phyloP scores from a whole-genome alignment of 2,329 filamentous ascomycete species.

The Lecanosticta acicola region DNA sequence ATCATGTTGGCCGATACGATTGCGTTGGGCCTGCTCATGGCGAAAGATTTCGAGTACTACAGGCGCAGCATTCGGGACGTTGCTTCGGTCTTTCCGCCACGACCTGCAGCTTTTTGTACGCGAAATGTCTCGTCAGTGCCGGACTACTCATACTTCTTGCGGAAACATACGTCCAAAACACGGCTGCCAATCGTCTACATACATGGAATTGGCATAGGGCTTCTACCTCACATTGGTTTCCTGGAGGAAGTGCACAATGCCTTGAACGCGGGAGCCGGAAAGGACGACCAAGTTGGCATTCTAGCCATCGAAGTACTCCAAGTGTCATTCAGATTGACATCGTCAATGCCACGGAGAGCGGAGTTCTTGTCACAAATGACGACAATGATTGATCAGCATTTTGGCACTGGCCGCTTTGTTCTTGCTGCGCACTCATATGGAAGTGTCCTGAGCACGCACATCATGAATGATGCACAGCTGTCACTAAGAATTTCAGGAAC shows the following conservation, averaged over 20 bases:
- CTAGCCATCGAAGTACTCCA: constrained; percentile 62
- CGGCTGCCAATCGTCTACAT: constrained; percentile 60
- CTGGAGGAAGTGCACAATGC: constrained; percentile 47
- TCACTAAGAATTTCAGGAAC: constrained; percentile 44
- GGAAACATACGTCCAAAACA: constrained; percentile 55
- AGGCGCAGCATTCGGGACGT: constrained; percentile 29
- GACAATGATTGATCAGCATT: constrained; percentile 54
- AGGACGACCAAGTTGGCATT: constrained; percentile 52
- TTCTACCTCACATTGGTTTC: constrained; percentile 58
- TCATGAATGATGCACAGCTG: constrained; percentile 49
- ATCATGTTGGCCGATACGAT: constrained; percentile 50
- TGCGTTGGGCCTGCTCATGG: constrained; percentile 19
- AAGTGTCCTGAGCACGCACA: constrained; percentile 56
- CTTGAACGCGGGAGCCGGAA: constrained; percentile 14
- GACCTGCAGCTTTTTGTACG: constrained; percentile 48
- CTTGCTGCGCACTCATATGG: constrained; percentile 60
- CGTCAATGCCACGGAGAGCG: constrained; percentile 46
- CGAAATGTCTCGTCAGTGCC: constrained; percentile 45
- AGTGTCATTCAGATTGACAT: constrained; percentile 58
- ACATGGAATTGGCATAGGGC: constrained; percentile 61
- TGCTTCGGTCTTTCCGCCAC: constrained; percentile 53
- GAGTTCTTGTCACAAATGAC: constrained; percentile 54
- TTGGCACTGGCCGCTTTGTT: constrained; percentile 54
- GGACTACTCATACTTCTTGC: constrained; percentile 59
- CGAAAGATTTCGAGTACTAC: constrained; percentile 24